These are phyloP conservation scores for Fusarium miscanthi DNA, from an alignment of 2,329 filamentous ascomycete species.

Conservation along the genomic window DNA sequence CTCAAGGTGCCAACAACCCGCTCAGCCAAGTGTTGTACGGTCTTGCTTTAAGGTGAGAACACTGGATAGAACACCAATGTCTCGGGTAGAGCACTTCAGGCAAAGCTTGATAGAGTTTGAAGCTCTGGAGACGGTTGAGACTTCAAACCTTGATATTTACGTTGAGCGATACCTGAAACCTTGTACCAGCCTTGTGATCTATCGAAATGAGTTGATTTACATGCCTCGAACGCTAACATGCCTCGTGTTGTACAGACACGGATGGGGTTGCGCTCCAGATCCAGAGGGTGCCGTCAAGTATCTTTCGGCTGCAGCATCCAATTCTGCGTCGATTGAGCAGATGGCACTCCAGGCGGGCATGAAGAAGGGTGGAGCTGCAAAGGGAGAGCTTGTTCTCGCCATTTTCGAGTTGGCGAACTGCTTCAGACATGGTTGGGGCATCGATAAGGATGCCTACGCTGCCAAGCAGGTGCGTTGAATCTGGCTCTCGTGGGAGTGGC, in stretches of 20 bases:
- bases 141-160: slow-evolving; percentile 13
- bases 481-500: background rate
- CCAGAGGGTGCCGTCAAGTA: slow-evolving; percentile 81
- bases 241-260: slow-evolving; percentile 70
- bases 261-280: slow-evolving; percentile 87
- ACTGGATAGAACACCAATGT: background rate
- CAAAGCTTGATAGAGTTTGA: slow-evolving; percentile 7
- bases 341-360: slow-evolving; percentile 86
- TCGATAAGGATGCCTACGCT: slow-evolving; percentile 84
- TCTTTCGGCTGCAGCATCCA: slow-evolving; percentile 88
- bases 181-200: background rate
- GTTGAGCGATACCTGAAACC: background rate
- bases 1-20: slow-evolving; percentile 87
- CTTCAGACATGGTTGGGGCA: slow-evolving; percentile 95
- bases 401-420: slow-evolving; percentile 95
- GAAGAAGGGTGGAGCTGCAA: slow-evolving; percentile 93
- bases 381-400: slow-evolving; percentile 94
- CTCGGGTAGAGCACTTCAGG: slow-evolving; percentile 18
- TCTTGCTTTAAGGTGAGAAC: slow-evolving; percentile 79
- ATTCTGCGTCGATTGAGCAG: slow-evolving; percentile 87
- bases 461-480: slow-evolving; percentile 71
- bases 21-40: slow-evolving; percentile 96
- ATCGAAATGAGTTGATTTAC: background rate
- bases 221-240: slow-evolving; percentile 31
- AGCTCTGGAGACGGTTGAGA: slow-evolving; percentile 12